Evolutionary conservation across 768 basidiomycete genomes (phyloP), one percentile per base, ranked within the genome.

Genomic region (Tulasnella sp.): DNA sequence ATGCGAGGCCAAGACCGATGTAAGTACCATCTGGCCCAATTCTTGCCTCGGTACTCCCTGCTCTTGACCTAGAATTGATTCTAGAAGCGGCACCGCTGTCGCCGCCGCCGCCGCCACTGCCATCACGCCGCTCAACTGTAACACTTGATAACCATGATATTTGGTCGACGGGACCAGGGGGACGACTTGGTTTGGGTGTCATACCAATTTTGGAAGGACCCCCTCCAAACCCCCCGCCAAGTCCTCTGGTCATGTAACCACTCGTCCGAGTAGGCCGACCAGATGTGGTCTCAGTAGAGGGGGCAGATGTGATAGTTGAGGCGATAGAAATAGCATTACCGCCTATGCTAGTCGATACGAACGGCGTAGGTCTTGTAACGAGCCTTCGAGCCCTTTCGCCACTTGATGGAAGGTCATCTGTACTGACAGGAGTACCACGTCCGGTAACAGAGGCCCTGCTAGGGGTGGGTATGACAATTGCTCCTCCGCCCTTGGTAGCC

Each of bases 61-160:
- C 59, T 45, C 59, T 55, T 12, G 59, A 56, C 7, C 59, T 59
- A 15, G 41, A 43, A 5, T 36, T 52, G 27, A 43, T 42, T 61
- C 52, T 55, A 11, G 61, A 48, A 11, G 46, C 49, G 19, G 54
- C 54, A 4, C 54, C 58, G 39, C 56, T 62, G 23, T 15, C 34
- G 29, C n/a, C 36, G 23, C 36, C 49, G 21, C 19, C n/a, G 21
- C 57, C 37, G 6, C 54, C 54, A 57, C 56, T 57, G 7, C 32
- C 48, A 7, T 52, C 50, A 4, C 43, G 49, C 6, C 39, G 43
- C 31, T 77, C 75, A n/a, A 84, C 80, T 60, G 80, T 83, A 49
- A 89, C 81, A 61, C 75, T 84, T 12, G 81, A 75, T 50, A 88
- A 65, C 87, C 88, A 90, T 2, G 78, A 74, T 37, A 84, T 70